A percentile compares a stretch with the other conserved stretches of the same genome.
These are phyloP conservation scores for Pichia terricola DNA, from an alignment of 1,139 yeast species.

Conservation along the genomic window DNA sequence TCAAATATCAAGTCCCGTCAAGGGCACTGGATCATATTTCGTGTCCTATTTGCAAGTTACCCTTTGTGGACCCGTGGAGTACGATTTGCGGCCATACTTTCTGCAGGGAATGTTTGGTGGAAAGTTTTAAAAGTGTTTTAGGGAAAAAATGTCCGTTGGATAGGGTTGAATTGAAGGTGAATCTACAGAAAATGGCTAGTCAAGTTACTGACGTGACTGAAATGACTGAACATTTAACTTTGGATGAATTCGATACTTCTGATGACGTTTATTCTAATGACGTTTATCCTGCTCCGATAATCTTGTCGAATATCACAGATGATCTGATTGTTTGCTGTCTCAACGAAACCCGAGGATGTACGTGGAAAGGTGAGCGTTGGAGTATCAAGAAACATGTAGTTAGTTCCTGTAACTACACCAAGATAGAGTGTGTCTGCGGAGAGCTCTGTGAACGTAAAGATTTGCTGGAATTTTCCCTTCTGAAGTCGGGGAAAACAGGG, in stretches of 20 bases:
- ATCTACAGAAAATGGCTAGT: background rate
- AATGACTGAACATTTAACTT: background rate
- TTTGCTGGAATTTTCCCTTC: slow-evolving; percentile 3
- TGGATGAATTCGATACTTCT: slow-evolving; percentile 1
- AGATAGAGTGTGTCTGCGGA: slow-evolving; percentile 33
- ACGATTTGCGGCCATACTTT: slow-evolving; percentile 56
- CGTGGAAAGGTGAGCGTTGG: slow-evolving; percentile 53
- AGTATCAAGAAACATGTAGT: slow-evolving; percentile 43
- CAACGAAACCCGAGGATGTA: slow-evolving; percentile 46
- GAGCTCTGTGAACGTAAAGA: slow-evolving; percentile 14
- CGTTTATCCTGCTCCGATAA: slow-evolving; percentile 51
- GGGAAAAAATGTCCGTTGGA: slow-evolving; percentile 54
- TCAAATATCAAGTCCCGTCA: slow-evolving; percentile 24
- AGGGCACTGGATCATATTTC: slow-evolving; percentile 36
- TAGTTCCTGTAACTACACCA: slow-evolving; percentile 42
- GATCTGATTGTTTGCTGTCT: slow-evolving; percentile 52
- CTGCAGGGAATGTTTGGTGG: slow-evolving; percentile 42
- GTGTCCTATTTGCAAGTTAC: slow-evolving; percentile 53
- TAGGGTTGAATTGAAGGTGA: slow-evolving; percentile 30
- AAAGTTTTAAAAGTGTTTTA: slow-evolving; percentile 31
- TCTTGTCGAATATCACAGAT: slow-evolving; percentile 52
- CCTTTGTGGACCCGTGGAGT: slow-evolving; percentile 44
- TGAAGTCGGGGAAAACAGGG: background rate
- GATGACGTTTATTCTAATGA: slow-evolving; percentile 21
- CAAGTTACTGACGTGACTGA: background rate